Evolutionary conservation across 2,329 filamentous ascomycete genomes (phyloP).

Genomic region (Thermothelomyces thermophilus): DNA sequence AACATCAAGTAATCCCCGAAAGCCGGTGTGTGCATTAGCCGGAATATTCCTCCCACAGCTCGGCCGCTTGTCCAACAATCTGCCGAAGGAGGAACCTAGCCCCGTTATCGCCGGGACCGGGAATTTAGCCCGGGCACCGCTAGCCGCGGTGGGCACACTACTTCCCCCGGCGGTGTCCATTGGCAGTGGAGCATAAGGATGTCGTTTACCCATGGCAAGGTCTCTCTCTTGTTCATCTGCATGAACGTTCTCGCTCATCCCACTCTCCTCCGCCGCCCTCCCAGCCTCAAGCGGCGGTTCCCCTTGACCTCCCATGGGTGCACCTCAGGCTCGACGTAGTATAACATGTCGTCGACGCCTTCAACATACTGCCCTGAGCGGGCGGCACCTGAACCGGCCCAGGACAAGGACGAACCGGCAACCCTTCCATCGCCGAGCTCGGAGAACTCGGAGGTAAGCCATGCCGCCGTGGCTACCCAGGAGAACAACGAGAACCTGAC

Average conservation of each 20-base stretch:
- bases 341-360: background rate
- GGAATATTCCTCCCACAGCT: background rate
- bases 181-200: background rate
- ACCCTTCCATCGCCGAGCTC: slow-evolving; percentile 5
- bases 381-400: background rate
- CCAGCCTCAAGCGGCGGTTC: too few relatives aligned
- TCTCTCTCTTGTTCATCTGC: background rate
- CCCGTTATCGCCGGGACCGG: background rate
- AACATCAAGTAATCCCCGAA: too few relatives aligned
- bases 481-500: slow-evolving; percentile 4
- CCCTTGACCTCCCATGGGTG: background rate
- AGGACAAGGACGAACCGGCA: background rate
- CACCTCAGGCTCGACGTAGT: too few relatives aligned
- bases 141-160: background rate
- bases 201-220: background rate
- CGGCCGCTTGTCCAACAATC: background rate
- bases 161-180: background rate
- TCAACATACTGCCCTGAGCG: background rate
- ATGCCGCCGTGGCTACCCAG: slow-evolving; percentile 10
- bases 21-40: too few relatives aligned
- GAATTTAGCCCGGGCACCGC: background rate
- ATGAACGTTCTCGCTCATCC: too few relatives aligned
- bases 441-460: slow-evolving; percentile 17
- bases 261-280: background rate
- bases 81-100: background rate